These are phyloP conservation scores for Alternaria tenuissima DNA, from an alignment of 2,329 filamentous ascomycete genomes.

Conservation along the genomic window DNA sequence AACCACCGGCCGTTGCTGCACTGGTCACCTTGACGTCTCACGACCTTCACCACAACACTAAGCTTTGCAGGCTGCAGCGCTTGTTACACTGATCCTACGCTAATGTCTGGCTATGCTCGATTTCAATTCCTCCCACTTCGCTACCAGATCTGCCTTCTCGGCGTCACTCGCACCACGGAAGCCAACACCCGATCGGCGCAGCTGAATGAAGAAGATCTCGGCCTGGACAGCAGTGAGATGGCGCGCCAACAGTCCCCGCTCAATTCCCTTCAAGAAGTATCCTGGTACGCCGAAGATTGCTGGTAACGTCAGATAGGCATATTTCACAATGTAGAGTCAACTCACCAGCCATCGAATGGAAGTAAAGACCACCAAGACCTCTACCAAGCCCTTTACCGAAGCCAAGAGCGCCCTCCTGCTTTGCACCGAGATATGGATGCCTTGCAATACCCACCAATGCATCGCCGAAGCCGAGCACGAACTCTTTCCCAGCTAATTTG, in stretches of 20 bases:
- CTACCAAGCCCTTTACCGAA: constrained; percentile 54
- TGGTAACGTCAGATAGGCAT: not conserved
- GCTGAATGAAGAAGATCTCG: constrained; percentile 19
- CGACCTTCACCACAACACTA: no score
- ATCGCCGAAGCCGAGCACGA: constrained; percentile 77
- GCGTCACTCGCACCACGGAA: not conserved
- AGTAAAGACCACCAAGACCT: constrained; percentile 19
- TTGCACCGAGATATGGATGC: constrained; percentile 73
- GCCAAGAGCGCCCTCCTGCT: constrained; percentile 68
- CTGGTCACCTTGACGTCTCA: no score
- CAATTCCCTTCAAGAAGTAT: constrained; percentile 22
- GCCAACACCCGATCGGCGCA: constrained; percentile 14
- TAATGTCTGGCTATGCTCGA: not conserved
- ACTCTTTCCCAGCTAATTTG: constrained; percentile 74
- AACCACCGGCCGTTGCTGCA: no score
- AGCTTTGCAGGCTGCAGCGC: no score
- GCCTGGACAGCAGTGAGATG: constrained; percentile 22
- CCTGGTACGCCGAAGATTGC: constrained; percentile 22
- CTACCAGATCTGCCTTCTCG: not conserved
- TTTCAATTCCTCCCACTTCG: not conserved
- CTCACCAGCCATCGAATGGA: constrained; percentile 8
- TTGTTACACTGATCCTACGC: not conserved
- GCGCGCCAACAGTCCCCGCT: constrained; percentile 11
- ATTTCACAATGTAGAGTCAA: not conserved
- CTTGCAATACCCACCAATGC: constrained; percentile 78